phyloP scores from a whole-genome alignment of 2,329 filamentous ascomycete genomes.

The Talaromyces marneffei region DNA sequence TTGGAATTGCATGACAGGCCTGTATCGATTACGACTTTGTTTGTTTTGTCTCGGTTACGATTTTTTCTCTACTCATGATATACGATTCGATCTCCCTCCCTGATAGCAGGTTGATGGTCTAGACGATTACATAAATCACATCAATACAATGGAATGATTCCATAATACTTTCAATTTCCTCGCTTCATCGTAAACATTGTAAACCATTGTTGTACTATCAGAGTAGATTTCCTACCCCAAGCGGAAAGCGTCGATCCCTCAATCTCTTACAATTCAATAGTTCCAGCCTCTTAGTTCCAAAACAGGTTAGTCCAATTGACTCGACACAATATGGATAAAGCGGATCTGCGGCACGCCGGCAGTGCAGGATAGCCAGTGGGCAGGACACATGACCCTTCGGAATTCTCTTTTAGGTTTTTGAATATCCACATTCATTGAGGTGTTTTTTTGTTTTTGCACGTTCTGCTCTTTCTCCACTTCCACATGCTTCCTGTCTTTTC shows the following conservation, averaged over 20 bases:
- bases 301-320: background rate
- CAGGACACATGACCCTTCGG: background rate
- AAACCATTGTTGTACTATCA: too few relatives aligned
- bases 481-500: background rate
- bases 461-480: background rate
- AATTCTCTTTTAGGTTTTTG: background rate
- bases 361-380: background rate
- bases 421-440: too few relatives aligned
- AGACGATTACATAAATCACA: slow-evolving; percentile 1
- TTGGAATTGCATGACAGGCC: background rate
- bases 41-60: background rate
- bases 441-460: background rate
- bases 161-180: background rate
- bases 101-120: background rate
- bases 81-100: slow-evolving; percentile 8
- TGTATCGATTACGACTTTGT: slow-evolving; percentile 2
- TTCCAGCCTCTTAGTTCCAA: background rate
- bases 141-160: background rate
- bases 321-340: background rate
- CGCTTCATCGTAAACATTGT: background rate
- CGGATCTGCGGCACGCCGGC: background rate
- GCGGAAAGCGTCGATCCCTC: background rate
- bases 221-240: background rate
- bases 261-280: too few relatives aligned
- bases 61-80: background rate